Percentiles rank a stretch among this genome's conserved stretches.
These are phyloP conservation scores for Oidium heveae DNA, from an alignment of 2,329 filamentous ascomycete species.

Conservation along the genomic window DNA sequence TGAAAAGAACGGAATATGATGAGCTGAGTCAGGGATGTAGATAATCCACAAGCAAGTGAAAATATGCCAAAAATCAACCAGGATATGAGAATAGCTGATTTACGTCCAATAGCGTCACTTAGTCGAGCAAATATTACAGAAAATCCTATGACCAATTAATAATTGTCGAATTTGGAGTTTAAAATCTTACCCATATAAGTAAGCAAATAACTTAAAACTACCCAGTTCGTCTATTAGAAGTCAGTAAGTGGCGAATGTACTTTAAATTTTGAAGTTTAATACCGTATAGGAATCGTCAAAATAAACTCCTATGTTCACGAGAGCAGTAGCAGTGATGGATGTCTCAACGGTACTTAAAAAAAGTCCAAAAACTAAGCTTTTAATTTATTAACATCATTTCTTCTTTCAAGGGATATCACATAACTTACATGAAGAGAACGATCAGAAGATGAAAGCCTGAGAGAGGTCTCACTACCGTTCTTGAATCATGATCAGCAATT, in stretches of 20 bases:
- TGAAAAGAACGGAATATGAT: constrained; percentile 13
- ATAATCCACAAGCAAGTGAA: constrained; percentile 28
- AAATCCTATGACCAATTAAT: background rate
- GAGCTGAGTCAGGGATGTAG: constrained; percentile 18
- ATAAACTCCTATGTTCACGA: constrained; percentile 22
- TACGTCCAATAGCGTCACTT: constrained; percentile 28
- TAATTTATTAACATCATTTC: background rate
- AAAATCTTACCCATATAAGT: constrained; percentile 1
- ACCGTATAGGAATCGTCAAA: constrained; percentile 1
- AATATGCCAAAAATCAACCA: constrained; percentile 29
- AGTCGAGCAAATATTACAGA: constrained; percentile 27
- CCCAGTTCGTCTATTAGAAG: background rate
- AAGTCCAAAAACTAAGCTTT: constrained; percentile 24
- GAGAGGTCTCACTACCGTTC: background rate
- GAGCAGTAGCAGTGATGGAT: constrained; percentile 31
- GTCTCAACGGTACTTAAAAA: constrained; percentile 33
- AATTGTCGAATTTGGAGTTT: background rate
- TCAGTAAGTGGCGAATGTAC: background rate
- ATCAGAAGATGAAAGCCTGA: background rate
- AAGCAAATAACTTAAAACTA: constrained; percentile 1
- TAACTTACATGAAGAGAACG: constrained; percentile 1
- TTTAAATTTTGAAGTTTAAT: background rate
- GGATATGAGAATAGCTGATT: constrained; percentile 23
- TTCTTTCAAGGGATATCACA: background rate
- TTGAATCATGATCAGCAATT: background rate